Conservation (phyloP, 768 basidiomycete genomes). For the Calvatia gigantea region DNA sequence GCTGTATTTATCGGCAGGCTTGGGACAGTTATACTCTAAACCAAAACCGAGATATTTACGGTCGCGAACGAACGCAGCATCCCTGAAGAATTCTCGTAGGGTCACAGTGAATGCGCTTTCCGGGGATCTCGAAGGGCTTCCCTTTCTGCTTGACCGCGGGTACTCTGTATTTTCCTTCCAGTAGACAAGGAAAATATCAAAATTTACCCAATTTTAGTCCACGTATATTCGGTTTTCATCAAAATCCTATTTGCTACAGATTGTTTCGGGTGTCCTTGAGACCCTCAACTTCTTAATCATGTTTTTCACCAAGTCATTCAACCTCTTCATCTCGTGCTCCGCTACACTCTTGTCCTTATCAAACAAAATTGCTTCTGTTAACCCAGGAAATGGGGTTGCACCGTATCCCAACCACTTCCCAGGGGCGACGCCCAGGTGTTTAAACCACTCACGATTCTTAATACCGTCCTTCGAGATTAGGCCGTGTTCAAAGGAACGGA, state of each 20-base stretch:
- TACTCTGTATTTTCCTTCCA: neutral
- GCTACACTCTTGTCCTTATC: conserved; percentile 64
- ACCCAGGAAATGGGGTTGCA: conserved; percentile 78
- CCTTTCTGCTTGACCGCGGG: neutral
- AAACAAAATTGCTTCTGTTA: conserved; percentile 73
- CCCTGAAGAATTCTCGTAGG: neutral
- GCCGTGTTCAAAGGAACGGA: conserved; percentile 63
- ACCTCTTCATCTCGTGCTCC: conserved; percentile 52
- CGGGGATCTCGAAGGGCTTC: neutral
- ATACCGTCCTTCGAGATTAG: conserved; percentile 73
- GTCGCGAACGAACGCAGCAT: conserved; percentile 6
- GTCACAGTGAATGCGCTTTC: conserved; percentile 2
- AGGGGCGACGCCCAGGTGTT: conserved; percentile 74
- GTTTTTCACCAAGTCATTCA: conserved; percentile 48
- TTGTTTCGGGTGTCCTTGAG: conserved; percentile 23
- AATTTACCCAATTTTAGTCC: no score
- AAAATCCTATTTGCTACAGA: neutral
- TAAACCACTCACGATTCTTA: conserved; percentile 77
- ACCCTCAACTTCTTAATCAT: conserved; percentile 38
- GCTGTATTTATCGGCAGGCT: neutral
- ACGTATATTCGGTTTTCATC: no score
- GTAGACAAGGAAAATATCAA: neutral
- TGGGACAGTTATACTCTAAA: conserved; percentile 12
- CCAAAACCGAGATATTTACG: conserved; percentile 17
- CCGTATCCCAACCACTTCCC: conserved; percentile 83